Base-by-base conservation (phyloP, 2,329 filamentous ascomycete species). In the Emmonsiellopsis sp. region DNA sequence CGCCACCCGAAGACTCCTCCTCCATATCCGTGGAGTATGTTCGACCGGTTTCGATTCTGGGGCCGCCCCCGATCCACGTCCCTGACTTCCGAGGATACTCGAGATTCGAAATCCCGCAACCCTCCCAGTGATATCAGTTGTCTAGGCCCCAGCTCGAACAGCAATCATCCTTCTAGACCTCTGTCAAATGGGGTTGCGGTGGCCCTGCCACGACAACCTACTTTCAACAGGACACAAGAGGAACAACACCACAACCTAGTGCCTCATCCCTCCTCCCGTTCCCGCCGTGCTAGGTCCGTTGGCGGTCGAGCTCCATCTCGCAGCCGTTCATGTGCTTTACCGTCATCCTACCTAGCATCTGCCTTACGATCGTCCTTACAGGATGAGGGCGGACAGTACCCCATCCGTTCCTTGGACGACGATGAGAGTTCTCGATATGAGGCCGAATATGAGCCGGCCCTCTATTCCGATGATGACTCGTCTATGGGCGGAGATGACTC, bases 41-140 rank as follows among this genome's bases (percentile, higher is more conserved):
- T 71, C 71, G 72, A 74, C 62, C 68, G 70, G 57, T 61, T 75
- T 50, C 68, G 67, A 34, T 62, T 73, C 60, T 66, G 72, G 62
- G 69, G 70, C 57, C 67, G 62, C 45, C 7, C 15, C 61, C 63
- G 67, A 55, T 58, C 63, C 51, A 59, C 62, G 52, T 65, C 63
- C 57, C 57, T 62, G 43, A 57, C 16, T 20, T 49, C 47, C 34
- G 15, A 9, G 3, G 31, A n/a, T 49, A 31, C 16, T n/a, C 34
- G 26, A 30, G 34, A 40, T 38, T 20, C 34, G 11, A 31, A 15
- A 7, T 7, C 35, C 10, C 40, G 57, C 56, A 43, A 48, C 53
- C 55, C 55, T 51, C 48, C 54, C 50, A 50, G 58, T 35, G 54
- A 51, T 31, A 26, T 40, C 20, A 49, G 35, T 13, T 30, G 47